Conservation (phyloP, 768 basidiomycete species). For the Gloeostereum incarnatum region DNA sequence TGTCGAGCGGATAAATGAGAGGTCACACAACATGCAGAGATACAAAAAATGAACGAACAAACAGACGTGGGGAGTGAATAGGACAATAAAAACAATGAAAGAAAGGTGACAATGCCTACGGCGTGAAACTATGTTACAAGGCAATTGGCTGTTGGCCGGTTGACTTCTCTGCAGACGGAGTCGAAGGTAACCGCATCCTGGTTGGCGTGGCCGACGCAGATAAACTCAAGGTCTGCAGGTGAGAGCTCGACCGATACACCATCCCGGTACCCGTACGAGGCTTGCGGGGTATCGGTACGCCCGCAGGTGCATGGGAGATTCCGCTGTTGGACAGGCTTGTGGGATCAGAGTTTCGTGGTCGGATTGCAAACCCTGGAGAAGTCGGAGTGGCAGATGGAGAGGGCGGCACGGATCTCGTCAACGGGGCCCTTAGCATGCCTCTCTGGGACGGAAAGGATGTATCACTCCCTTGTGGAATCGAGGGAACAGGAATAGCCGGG, state of each 20-base stretch:
- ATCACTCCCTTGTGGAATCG: slow-evolving; percentile 10
- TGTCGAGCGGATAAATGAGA: too few species aligned
- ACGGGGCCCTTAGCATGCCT: slow-evolving; percentile 6
- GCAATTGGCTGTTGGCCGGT: too few species aligned
- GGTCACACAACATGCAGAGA: too few species aligned
- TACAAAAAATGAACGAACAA: too few species aligned
- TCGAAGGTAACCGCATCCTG: too few species aligned
- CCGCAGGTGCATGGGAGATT: slow-evolving; percentile 3
- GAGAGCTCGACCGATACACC: slow-evolving; percentile 41
- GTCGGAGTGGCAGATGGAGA: neutral
- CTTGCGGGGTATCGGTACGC: slow-evolving; percentile 23
- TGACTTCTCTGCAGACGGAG: too few species aligned
- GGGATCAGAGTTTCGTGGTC: slow-evolving; percentile 2
- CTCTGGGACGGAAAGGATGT: slow-evolving; percentile 18
- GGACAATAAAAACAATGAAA: too few species aligned
- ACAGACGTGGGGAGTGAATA: too few species aligned
- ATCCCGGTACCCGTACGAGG: slow-evolving; percentile 67
- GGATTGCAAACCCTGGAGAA: slow-evolving; percentile 1
- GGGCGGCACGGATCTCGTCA: slow-evolving; percentile 2
- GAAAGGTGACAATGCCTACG: too few species aligned
- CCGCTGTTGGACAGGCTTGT: slow-evolving; percentile 2
- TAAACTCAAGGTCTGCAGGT: too few species aligned
- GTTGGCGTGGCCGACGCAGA: too few species aligned
- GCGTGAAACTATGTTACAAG: too few species aligned
- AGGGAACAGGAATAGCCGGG: slow-evolving; percentile 24